Evolutionary conservation across 495 filamentous ascomycete genomes (phyloP).

Genomic region (Penicillium daleae): DNA sequence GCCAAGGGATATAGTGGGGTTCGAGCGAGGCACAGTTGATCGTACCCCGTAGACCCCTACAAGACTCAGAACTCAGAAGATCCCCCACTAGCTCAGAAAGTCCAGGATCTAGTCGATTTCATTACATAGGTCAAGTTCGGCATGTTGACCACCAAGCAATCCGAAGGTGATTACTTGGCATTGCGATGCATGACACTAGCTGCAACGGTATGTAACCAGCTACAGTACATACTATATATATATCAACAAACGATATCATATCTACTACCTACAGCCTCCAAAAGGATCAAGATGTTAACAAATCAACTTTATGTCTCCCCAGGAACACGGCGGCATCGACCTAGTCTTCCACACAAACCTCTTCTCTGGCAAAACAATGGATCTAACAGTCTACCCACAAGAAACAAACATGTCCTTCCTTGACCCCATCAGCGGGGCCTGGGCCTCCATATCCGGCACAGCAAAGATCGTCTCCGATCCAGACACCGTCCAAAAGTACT

Average conservation of each 20-base stretch:
- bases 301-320: not conserved
- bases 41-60: slow-evolving; percentile 81
- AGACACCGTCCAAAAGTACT: slow-evolving; percentile 72
- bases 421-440: slow-evolving; percentile 66
- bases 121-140: slow-evolving; percentile 75
- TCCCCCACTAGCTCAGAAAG: slow-evolving; percentile 70
- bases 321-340: slow-evolving; percentile 82
- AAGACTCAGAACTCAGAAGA: slow-evolving; percentile 69
- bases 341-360: slow-evolving; percentile 94
- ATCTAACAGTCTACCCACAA: slow-evolving; percentile 68
- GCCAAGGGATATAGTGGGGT: too few species aligned
- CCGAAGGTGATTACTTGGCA: slow-evolving; percentile 69
- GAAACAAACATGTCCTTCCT: slow-evolving; percentile 88
- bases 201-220: slow-evolving; percentile 61
- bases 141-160: slow-evolving; percentile 71
- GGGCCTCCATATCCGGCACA: slow-evolving; percentile 80
- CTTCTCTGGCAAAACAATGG: slow-evolving; percentile 88
- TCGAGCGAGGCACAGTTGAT: too few species aligned
- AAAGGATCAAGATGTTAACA: too few species aligned
- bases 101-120: slow-evolving; percentile 74
- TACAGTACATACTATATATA: not conserved
- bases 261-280: not conserved
- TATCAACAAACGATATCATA: not conserved
- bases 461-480: slow-evolving; percentile 71
- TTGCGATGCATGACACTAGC: slow-evolving; percentile 91